phyloP scores from a whole-genome alignment of 2,329 filamentous ascomycete genomes.

The Zopfia rhizophila region DNA sequence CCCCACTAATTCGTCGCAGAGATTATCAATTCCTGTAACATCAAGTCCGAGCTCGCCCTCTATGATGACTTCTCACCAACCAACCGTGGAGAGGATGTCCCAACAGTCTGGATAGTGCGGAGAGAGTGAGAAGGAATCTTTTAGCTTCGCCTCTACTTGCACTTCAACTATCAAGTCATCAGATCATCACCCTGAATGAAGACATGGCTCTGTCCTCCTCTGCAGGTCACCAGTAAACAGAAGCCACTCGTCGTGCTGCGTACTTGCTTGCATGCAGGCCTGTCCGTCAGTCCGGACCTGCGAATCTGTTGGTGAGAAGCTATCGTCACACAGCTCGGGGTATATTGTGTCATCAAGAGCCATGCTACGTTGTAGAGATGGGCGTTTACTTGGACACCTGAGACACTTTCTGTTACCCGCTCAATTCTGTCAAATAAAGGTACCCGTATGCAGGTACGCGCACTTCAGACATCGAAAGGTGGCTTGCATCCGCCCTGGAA shows the following conservation, averaged over 20 bases:
- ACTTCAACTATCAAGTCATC: constrained; percentile 2
- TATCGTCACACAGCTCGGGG: too few relatives aligned
- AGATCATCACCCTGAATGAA: constrained; percentile 23
- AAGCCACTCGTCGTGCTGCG: too few relatives aligned
- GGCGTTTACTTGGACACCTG: too few relatives aligned
- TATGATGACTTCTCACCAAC: constrained; percentile 3
- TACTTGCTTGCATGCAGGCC: too few relatives aligned
- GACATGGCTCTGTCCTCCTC: too few relatives aligned
- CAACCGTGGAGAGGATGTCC: constrained; percentile 23
- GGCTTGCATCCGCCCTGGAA: constrained; percentile 33
- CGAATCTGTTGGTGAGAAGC: too few relatives aligned
- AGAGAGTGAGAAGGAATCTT: constrained; percentile 35
- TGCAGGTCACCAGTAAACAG: too few relatives aligned
- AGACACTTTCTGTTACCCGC: too few relatives aligned
- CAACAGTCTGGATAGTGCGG: constrained; percentile 39
- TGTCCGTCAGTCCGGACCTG: too few relatives aligned
- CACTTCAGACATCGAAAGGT: constrained; percentile 20
- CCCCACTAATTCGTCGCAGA: constrained; percentile 6
- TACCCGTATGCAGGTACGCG: constrained; percentile 48
- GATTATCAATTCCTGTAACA: constrained; percentile 13
- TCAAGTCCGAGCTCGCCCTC: constrained; percentile 10
- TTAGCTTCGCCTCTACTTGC: constrained; percentile 28
- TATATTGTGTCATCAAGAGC: too few relatives aligned
- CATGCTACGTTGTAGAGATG: too few relatives aligned
- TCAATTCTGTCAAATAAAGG: constrained; percentile 7